phyloP scores from a whole-genome alignment of 2,329 filamentous ascomycete genomes.

The Ophiostoma quercus region DNA sequence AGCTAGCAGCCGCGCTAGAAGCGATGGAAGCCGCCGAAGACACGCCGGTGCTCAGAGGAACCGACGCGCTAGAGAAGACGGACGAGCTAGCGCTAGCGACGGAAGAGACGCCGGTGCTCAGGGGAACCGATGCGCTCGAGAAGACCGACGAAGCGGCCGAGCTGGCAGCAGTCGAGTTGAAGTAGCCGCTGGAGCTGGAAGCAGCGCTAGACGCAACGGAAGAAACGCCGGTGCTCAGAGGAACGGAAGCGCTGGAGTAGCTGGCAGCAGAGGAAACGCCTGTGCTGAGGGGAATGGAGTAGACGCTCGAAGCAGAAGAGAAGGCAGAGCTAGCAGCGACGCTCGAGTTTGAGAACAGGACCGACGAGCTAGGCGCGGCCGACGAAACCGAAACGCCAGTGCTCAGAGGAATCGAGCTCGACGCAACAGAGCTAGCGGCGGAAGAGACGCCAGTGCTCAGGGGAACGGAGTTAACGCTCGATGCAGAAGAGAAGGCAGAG shows the following conservation, averaged over 20 bases:
- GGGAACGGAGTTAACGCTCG: neutral
- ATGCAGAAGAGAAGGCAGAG: neutral
- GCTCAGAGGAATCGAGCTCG: neutral
- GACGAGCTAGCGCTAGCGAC: no score
- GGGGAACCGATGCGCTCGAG: no score
- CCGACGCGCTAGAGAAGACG: neutral
- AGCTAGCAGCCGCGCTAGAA: no score
- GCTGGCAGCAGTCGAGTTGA: no score
- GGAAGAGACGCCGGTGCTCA: no score
- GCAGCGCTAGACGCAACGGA: no score
- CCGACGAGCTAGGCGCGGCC: neutral
- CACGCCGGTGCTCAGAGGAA: no score
- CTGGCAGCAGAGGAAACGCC: neutral
- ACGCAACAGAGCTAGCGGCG: neutral
- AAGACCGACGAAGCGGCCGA: no score
- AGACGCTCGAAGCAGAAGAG: neutral
- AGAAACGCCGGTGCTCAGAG: no score
- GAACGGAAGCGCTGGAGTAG: no score
- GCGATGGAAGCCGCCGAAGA: no score
- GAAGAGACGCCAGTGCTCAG: conserved; percentile 10
- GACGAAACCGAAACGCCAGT: neutral
- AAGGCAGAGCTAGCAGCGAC: neutral
- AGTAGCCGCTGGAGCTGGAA: no score
- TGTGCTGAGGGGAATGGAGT: neutral
- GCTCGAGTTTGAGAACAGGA: neutral